phyloP scores from a whole-genome alignment of 352 stramenopile species.

The Nothophytophthora sp. region DNA sequence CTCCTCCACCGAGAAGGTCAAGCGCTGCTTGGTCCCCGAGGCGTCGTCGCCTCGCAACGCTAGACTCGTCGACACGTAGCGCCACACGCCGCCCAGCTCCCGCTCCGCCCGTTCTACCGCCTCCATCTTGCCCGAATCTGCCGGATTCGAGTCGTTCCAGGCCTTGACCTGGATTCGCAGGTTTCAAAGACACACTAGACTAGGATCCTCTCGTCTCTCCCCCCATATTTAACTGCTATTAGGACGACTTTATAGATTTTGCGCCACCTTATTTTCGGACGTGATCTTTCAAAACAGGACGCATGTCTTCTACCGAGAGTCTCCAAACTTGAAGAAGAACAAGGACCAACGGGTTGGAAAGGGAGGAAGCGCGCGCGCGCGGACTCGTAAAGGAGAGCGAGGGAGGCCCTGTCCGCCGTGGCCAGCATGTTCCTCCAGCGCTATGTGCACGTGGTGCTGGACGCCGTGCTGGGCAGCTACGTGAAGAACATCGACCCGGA shows the following conservation, averaged over 20 bases:
- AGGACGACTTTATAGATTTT: too few species aligned
- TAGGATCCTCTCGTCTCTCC: neutral
- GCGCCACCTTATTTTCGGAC: too few species aligned
- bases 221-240: neutral
- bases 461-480: constrained; percentile 81
- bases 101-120: constrained; percentile 41
- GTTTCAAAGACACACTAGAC: too few species aligned
- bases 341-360: neutral
- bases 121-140: constrained; percentile 51
- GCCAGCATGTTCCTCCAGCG: constrained; percentile 74
- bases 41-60: constrained; percentile 2
- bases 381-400: neutral
- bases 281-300: too few species aligned
- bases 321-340: too few species aligned
- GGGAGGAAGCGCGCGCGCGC: neutral
- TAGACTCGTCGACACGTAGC: constrained; percentile 47
- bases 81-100: constrained; percentile 42
- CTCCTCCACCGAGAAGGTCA: constrained; percentile 57
- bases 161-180: too few species aligned
- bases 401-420: neutral
- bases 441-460: constrained; percentile 84
- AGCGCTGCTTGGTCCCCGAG: constrained; percentile 18
- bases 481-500: constrained; percentile 89
- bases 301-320: too few species aligned
- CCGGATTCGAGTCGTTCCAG: too few species aligned